Evolutionary conservation across 2,329 filamentous ascomycete genomes (phyloP), one percentile per base, ranked within the genome.

Genomic region (Aulographum hederae): DNA sequence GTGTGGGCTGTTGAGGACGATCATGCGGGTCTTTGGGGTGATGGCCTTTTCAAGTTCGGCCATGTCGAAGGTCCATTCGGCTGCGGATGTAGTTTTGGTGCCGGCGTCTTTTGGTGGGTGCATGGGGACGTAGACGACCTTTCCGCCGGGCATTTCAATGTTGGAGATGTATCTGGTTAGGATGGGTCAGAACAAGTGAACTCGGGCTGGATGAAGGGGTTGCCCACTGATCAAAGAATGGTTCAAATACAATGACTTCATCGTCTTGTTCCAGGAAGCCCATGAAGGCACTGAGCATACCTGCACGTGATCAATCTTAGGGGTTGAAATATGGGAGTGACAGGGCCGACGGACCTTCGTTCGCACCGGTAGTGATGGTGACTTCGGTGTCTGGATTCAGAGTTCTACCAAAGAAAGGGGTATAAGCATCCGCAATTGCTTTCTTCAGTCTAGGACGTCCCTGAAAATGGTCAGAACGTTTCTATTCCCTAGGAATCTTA

Each of bases 211-310:
- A n/a, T 15, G 11, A 10, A 20, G 26, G 31, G 14, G 14, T 19
- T 32, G 46, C 63, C 49, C 52, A 80, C 73, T 98, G 89, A 56
- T 98, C 89, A 51, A 95, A 98, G 59, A 94, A 98, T 8, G 89
- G 89, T 60, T 98, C 89, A 51, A 98, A 94, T 34, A 98, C 69
- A 42, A 98, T 94, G 41, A 94, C 89, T 54, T 98, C 89, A 48
- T 98, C 89, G 10, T 82, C 89, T 1, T 71, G 68, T 55, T 98
- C 89, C 36, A 98, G 73, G 45, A 98, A 98, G 3, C 70, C 89
- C 89, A 98, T 95, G 49, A 98, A 95, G 0, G 85, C 89, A 49
- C 80, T 86, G 41, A 98, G 64, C 82, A 95, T 95, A 45, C 81
- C 70, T 69, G 34, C 4, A 10, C 10, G 10, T 13, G 21, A 10